A percentile compares a stretch with the other conserved stretches of the same genome.
Conservation (phyloP, 169 alveolate genomes). For the Besnoitia besnoiti region DNA sequence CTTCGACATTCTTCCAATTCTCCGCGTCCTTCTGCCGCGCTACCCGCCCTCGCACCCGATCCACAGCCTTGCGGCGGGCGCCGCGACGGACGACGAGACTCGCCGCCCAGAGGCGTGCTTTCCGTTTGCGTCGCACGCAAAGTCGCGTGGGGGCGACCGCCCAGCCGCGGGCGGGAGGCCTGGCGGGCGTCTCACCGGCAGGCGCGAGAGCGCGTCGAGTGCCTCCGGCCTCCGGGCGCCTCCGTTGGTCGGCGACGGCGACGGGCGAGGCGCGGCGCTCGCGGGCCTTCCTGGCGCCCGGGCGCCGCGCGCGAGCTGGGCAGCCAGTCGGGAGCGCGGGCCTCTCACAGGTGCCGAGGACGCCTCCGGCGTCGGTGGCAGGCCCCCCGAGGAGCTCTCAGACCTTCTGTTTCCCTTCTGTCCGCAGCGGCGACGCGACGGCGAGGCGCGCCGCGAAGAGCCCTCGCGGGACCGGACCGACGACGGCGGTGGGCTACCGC, state of each 20-base stretch:
- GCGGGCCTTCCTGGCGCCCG: no score
- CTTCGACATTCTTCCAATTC: conserved; percentile 23
- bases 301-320: no score
- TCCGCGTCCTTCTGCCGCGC: conserved; percentile 31
- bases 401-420: not conserved
- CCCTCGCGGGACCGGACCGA: not conserved
- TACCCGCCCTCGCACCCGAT: conserved; percentile 3
- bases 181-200: not conserved
- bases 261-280: no score
- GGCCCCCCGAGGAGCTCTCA: not conserved
- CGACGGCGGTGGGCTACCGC: not conserved
- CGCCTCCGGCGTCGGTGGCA: no score
- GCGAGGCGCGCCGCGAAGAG: not conserved
- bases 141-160: no score
- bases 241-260: no score
- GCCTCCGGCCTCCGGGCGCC: no score
- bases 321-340: no score
- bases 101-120: not conserved
- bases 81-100: not conserved
- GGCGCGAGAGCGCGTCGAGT: not conserved
- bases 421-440: not conserved
- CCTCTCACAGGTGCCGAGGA: no score
- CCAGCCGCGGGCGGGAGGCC: no score
- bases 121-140: not conserved
- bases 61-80: not conserved